phyloP scores from a whole-genome alignment of 805 yeast species.

The Hanseniaspora mollemarum region DNA sequence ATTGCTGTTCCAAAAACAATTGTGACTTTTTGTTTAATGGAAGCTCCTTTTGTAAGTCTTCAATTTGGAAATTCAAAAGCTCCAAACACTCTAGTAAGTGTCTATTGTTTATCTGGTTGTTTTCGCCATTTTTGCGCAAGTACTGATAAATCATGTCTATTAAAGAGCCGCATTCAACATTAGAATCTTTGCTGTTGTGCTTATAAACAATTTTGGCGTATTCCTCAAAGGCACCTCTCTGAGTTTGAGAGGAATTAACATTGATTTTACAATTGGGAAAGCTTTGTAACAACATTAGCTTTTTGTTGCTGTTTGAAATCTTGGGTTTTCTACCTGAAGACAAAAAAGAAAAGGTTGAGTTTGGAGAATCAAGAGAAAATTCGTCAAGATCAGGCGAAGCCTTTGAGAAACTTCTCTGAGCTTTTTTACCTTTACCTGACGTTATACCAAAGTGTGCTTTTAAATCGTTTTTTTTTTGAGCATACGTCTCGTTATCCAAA shows the following conservation, averaged over 20 bases:
- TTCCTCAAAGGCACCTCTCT: constrained; percentile 52
- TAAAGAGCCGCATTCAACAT: constrained; percentile 15
- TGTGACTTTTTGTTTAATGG: constrained; percentile 20
- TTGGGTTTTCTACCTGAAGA: constrained; percentile 22
- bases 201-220: constrained; percentile 62
- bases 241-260: constrained; percentile 34
- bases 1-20: constrained; percentile 60
- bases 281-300: constrained; percentile 23
- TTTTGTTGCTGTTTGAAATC: constrained; percentile 15
- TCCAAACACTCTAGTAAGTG: constrained; percentile 69
- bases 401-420: background rate
- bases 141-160: constrained; percentile 1
- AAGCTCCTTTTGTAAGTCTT: background rate
- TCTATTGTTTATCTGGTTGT: constrained; percentile 49
- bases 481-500: constrained; percentile 68
- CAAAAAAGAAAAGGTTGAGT: constrained; percentile 17
- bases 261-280: constrained; percentile 31
- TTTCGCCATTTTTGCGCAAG: background rate
- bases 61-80: constrained; percentile 39
- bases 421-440: constrained; percentile 23
- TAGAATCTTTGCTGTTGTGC: constrained; percentile 50
- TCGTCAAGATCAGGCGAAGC: constrained; percentile 17
- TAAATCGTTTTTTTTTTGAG: constrained; percentile 59
- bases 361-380: constrained; percentile 7
- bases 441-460: constrained; percentile 59